Evolutionary conservation across 441 rosid genomes (phyloP), one percentile per base, ranked within the genome.

Genomic region (Cnidoscolus chayamansa): DNA sequence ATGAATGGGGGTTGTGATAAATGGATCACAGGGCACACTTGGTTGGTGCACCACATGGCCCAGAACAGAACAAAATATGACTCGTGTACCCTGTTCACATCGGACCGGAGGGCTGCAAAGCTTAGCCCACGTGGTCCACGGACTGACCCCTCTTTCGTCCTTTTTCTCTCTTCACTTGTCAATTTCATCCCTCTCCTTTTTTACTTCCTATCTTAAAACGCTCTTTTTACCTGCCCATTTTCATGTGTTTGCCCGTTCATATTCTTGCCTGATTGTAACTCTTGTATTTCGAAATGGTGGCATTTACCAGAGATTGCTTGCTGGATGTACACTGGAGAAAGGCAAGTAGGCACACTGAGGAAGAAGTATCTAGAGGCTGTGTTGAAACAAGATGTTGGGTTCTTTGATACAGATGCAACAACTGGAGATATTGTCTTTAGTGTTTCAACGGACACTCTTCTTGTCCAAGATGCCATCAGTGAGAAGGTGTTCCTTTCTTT

Each of bases 391-490:
- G 98, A 94, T 76, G 98, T 94, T 75, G 98, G 97, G 0, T 94
- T 92, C 86, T 94, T 90, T 76, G 98, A 94, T 74, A 94, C 98
- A 6, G 98, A 94, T 85, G 98, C 98, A 50, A 86, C 97, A 85
- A 94, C 98, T 65, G 97, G 97, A 12, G 98, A 94, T 72, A 86
- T 94, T 72, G 97, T 94, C 84, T 92, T 94, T 75, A 89, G 97
- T 82, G 92, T 94, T 77, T 94, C 98, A 19, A 94, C 98, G 7
- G 98, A 94, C 80, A 94, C 98, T 70, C 90, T 94, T 72, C 97
- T 94, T 54, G 98, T 94, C 74, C 97, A 94, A 89, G 98, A 94
- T 75, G 98, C 98, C 86, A 94, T 94, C 72, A 92, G 98, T 70
- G 97, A 94, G 79, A 94, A 94, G 97, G 98, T 94, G 1, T 35